phyloP scores from a whole-genome alignment of 139 green algal genomes.

The Chlamydomonas applanata region DNA sequence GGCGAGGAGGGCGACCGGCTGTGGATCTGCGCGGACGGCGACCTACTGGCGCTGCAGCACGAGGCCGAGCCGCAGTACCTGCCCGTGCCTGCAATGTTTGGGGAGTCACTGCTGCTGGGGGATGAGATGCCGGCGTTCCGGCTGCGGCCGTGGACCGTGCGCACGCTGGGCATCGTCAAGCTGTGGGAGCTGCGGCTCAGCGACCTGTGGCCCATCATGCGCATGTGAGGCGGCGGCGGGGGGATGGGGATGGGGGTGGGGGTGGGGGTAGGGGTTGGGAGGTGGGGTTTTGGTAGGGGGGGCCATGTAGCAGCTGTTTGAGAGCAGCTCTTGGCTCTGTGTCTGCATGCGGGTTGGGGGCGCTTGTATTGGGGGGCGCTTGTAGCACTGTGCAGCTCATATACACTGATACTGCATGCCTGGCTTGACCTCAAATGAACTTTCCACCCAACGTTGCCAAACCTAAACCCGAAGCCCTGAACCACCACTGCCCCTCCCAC shows the following conservation, averaged over 20 bases:
- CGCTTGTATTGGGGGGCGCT: not conserved
- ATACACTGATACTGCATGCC: not conserved
- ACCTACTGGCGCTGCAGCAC: slow-evolving; percentile 27
- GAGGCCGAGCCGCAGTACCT: slow-evolving; percentile 9
- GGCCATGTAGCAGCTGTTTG: not conserved
- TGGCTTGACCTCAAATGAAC: too few species aligned
- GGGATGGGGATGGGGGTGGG: too few species aligned
- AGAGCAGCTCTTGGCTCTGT: not conserved
- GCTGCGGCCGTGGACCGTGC: slow-evolving; percentile 14
- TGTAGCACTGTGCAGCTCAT: not conserved
- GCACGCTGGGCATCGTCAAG: not conserved
- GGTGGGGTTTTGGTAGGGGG: too few species aligned
- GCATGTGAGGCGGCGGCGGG: slow-evolving; percentile 23
- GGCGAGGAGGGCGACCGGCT: slow-evolving; percentile 44
- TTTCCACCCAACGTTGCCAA: too few species aligned
- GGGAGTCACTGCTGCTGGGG: slow-evolving; percentile 13
- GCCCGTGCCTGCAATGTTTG: slow-evolving; percentile 5
- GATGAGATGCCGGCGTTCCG: slow-evolving; percentile 9
- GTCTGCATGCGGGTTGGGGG: not conserved
- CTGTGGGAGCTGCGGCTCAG: slow-evolving; percentile 14
- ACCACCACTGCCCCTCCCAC: not conserved
- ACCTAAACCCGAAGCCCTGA: not conserved
- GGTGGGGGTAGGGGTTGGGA: too few species aligned
- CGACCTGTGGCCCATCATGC: slow-evolving; percentile 21
- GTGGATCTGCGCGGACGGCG: slow-evolving; percentile 29